Evolutionary conservation across 331 rosid species (phyloP).

Genomic region (Cydonia oblonga): DNA sequence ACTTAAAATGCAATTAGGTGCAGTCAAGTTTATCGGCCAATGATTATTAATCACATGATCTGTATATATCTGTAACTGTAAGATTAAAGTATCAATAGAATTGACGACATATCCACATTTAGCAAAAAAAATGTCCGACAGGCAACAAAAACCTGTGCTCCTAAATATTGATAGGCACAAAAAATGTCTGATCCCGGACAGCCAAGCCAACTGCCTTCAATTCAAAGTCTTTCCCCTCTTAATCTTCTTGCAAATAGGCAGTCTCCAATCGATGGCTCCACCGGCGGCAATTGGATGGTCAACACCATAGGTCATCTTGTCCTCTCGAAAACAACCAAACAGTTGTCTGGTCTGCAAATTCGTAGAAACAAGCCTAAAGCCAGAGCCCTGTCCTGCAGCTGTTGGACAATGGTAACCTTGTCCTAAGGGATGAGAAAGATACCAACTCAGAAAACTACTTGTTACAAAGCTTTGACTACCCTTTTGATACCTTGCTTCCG

Average conservation of each 20-base stretch:
- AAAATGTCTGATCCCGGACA: no score
- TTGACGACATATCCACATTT: no score
- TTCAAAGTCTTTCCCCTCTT: no score
- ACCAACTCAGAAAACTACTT: slow-evolving; percentile 3
- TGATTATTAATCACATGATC: no score
- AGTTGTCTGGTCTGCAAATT: slow-evolving; percentile 32
- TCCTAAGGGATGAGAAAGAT: slow-evolving; percentile 20
- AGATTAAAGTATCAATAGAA: no score
- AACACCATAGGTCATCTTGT: neutral
- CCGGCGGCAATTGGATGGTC: neutral
- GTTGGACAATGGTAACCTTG: slow-evolving; percentile 54
- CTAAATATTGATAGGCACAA: no score
- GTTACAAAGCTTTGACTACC: slow-evolving; percentile 65
- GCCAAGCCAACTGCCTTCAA: no score
- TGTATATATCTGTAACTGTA: no score
- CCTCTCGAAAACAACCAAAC: slow-evolving; percentile 23
- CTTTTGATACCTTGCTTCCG: slow-evolving; percentile 34
- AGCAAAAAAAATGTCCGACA: no score
- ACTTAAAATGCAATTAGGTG: no score
- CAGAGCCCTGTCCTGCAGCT: slow-evolving; percentile 25
- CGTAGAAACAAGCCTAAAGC: slow-evolving; percentile 10
- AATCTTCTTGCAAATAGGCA: neutral
- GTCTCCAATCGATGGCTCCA: slow-evolving; percentile 3
- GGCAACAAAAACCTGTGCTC: no score
- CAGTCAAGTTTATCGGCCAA: no score